A percentile compares a stretch with the other conserved stretches of the same genome.
phyloP scores from a whole-genome alignment of 2,329 filamentous ascomycete species.

The Aspergillus spinulosporus region DNA sequence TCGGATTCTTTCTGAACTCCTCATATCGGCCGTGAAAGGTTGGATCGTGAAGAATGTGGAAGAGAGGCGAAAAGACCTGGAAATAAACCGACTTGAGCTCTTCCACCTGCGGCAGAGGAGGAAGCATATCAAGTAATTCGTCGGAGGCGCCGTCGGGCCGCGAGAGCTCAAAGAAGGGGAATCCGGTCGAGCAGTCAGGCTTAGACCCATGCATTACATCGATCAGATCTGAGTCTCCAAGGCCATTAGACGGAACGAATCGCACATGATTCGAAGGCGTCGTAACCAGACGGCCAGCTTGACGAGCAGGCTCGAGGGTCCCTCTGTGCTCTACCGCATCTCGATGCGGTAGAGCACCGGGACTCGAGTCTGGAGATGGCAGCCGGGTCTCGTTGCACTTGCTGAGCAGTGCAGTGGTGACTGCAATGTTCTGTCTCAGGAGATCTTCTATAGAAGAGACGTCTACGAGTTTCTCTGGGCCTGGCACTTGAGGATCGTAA shows the following conservation, averaged over 20 bases:
- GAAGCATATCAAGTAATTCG: slow-evolving; percentile 18
- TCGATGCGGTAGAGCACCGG: background rate
- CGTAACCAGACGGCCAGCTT: background rate
- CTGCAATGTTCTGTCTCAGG: slow-evolving; percentile 2
- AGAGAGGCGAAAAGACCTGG: slow-evolving; percentile 19
- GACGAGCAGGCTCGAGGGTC: background rate
- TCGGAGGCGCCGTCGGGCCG: background rate
- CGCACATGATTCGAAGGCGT: slow-evolving; percentile 5
- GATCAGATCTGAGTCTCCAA: background rate
- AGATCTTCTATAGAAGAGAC: slow-evolving; percentile 1
- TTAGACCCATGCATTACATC: background rate
- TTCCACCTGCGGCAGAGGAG: slow-evolving; percentile 20
- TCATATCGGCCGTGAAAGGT: slow-evolving; percentile 28
- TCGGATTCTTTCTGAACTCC: slow-evolving; percentile 23
- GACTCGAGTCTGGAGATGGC: slow-evolving; percentile 3
- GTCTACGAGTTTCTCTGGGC: background rate
- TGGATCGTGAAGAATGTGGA: slow-evolving; percentile 33
- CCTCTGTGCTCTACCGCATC: background rate
- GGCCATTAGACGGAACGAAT: background rate
- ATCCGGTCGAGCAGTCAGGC: background rate
- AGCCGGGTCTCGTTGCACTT: background rate
- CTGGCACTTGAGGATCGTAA: background rate
- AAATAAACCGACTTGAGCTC: slow-evolving; percentile 19
- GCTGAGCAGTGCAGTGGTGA: background rate
- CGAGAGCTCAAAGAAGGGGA: background rate